Percentiles rank a stretch among this genome's conserved stretches.
Conservation (phyloP, 2,329 filamentous ascomycete genomes). For the Aurifilum marmelostoma region DNA sequence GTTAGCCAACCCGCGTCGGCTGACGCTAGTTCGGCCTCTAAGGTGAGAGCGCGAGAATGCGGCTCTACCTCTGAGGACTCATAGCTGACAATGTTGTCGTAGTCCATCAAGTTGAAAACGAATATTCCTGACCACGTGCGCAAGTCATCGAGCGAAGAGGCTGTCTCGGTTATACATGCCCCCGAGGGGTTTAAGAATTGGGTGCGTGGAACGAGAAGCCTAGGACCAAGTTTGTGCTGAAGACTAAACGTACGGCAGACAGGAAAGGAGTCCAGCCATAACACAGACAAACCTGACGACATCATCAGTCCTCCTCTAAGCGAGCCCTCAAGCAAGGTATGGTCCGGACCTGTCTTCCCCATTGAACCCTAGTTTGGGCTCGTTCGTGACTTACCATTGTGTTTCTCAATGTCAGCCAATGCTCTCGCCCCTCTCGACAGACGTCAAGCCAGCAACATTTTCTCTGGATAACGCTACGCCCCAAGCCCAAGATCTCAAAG, state of each 20-base stretch:
- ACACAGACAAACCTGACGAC: slow-evolving; percentile 38
- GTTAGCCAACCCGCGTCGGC: slow-evolving; percentile 36
- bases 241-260: slow-evolving; percentile 42
- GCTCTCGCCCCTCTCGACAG: slow-evolving; percentile 75
- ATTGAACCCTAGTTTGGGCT: neutral
- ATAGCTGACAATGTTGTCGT: slow-evolving; percentile 30
- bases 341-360: neutral
- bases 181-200: slow-evolving; percentile 82
- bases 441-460: slow-evolving; percentile 68
- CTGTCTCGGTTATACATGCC: slow-evolving; percentile 88
- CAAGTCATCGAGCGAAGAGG: slow-evolving; percentile 70
- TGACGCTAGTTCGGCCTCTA: slow-evolving; percentile 42
- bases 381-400: slow-evolving; percentile 11
- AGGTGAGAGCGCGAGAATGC: slow-evolving; percentile 35
- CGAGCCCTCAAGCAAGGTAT: slow-evolving; percentile 44
- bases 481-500: slow-evolving; percentile 79
- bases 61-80: slow-evolving; percentile 31
- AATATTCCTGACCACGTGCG: slow-evolving; percentile 61
- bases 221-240: neutral
- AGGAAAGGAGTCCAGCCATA: slow-evolving; percentile 35
- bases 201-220: slow-evolving; percentile 52
- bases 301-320: slow-evolving; percentile 41
- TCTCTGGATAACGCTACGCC: slow-evolving; percentile 75
- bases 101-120: slow-evolving; percentile 60
- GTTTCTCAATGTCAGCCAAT: slow-evolving; percentile 51